Base-by-base conservation (phyloP, 2,329 filamentous ascomycete species). In the Apiospora marii region DNA sequence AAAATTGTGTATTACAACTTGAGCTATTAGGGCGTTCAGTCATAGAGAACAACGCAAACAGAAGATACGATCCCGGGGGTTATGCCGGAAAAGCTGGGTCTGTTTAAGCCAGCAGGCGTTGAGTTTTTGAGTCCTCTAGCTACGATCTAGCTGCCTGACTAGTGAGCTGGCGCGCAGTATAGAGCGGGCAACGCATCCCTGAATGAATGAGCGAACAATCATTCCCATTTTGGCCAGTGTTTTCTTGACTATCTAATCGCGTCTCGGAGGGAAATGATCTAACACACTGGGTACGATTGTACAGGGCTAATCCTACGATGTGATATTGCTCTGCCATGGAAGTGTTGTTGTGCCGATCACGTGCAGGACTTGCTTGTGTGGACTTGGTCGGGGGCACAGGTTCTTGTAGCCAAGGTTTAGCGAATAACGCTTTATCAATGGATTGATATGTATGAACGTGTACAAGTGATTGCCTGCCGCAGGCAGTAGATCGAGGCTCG, bases 31-130 rank as follows among this genome's bases (percentile, higher is more conserved):
- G 58, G 58, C 34, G 58, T 41, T 64, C 58, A 13, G 58, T 64
- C 30, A 19, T 64, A 30, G 58, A n/a, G 6, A 64, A 34, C 58
- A 34, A 64, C 19, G 14, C 51, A 53, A 6, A 49, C 13, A 53
- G 58, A 64, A 34, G 58, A 41, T 41, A 24, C 58, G 58, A 30
- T 41, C n/a, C 30, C 30, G 58, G 34, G 34, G 34, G 58, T 64
- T 64, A 14, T 41, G 13, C 34, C 58, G 58, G 58, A 64, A 64
- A 41, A 64, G 34, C 34, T 10, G 58, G n/a, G 30, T 64, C 34
- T 34, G 34, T 41, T 64, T n/a, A 64, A 64, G 34, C 41, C 58
- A 41, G 34, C 58, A 64, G 58, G 58, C 58, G 58, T 64, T 64
- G 34, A n/a, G 41, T 64, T 64, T 41, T 64, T 34, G 58, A 64